Conservation (phyloP, 805 yeast genomes). For the Sugiyamaella smithiae region DNA sequence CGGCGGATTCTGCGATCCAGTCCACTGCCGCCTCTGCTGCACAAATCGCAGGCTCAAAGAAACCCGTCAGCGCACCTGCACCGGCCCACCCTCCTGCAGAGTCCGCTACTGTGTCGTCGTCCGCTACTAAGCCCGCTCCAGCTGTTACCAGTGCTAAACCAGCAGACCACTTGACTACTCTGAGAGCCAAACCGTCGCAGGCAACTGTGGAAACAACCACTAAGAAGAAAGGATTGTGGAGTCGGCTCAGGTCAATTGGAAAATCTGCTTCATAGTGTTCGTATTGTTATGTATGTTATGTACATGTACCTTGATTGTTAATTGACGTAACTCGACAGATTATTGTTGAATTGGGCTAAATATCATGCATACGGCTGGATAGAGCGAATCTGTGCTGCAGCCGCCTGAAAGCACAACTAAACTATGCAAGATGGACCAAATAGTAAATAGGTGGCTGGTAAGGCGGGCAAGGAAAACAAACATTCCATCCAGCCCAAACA, state of each 20-base stretch:
- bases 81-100: background rate
- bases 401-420: background rate
- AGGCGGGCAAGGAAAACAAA: slow-evolving; percentile 5
- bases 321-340: background rate
- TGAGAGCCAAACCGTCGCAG: background rate
- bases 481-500: no score
- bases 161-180: slow-evolving; percentile 5
- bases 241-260: slow-evolving; percentile 6
- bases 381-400: background rate
- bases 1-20: background rate
- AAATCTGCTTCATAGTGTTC: slow-evolving; percentile 5
- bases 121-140: background rate
- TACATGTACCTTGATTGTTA: background rate
- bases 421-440: background rate
- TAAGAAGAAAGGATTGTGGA: slow-evolving; percentile 6
- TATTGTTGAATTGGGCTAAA: background rate
- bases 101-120: background rate
- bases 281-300: background rate
- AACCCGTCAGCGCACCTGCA: background rate
- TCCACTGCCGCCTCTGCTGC: slow-evolving; percentile 10
- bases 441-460: slow-evolving; percentile 5
- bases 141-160: background rate
- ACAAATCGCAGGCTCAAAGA: background rate
- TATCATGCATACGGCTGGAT: background rate
- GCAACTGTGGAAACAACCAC: slow-evolving; percentile 1